Evolutionary conservation across 257 asterid genomes (phyloP).

Genomic region (Osmanthus fragrans): DNA sequence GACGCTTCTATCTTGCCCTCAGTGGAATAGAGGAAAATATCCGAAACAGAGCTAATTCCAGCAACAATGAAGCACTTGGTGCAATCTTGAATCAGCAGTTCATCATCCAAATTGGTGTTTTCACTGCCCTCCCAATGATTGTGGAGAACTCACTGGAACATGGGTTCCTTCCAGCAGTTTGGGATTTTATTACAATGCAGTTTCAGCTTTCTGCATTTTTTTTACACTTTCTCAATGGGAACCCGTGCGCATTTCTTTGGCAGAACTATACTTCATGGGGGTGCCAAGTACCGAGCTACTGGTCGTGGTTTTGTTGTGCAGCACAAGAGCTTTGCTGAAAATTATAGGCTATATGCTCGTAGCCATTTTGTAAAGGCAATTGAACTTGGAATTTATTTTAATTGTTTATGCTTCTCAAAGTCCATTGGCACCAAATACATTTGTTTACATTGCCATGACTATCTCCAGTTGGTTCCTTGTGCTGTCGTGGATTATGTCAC

Average conservation of each 20-base stretch:
- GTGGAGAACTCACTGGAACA: conserved; percentile 86
- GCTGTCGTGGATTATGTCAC: conserved; percentile 84
- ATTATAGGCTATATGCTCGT: conserved; percentile 79
- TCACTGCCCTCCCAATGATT: conserved; percentile 95
- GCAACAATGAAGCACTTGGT: conserved; percentile 75
- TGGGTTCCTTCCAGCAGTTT: conserved; percentile 78
- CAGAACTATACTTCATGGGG: conserved; percentile 89
- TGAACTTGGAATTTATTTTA: conserved; percentile 86
- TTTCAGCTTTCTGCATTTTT: conserved; percentile 68
- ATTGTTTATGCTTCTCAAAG: conserved; percentile 74
- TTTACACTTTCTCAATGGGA: conserved; percentile 89
- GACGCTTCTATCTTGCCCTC: conserved; percentile 84
- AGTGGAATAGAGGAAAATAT: conserved; percentile 70
- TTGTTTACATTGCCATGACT: conserved; percentile 81
- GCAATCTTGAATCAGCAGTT: conserved; percentile 88
- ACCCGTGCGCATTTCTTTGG: conserved; percentile 92
- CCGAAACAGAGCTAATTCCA: conserved; percentile 31
- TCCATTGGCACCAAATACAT: conserved; percentile 41
- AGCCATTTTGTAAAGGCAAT: conserved; percentile 97
- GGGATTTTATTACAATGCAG: conserved; percentile 93
- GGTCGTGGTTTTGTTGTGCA: conserved; percentile 96
- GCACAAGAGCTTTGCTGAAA: conserved; percentile 86
- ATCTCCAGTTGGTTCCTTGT: conserved; percentile 94
- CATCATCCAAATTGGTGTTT: conserved; percentile 77
- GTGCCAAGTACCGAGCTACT: conserved; percentile 93